Evolutionary conservation across 2,329 filamentous ascomycete species (phyloP), one percentile per base, ranked within the genome.

Genomic region (Cytospora mali): DNA sequence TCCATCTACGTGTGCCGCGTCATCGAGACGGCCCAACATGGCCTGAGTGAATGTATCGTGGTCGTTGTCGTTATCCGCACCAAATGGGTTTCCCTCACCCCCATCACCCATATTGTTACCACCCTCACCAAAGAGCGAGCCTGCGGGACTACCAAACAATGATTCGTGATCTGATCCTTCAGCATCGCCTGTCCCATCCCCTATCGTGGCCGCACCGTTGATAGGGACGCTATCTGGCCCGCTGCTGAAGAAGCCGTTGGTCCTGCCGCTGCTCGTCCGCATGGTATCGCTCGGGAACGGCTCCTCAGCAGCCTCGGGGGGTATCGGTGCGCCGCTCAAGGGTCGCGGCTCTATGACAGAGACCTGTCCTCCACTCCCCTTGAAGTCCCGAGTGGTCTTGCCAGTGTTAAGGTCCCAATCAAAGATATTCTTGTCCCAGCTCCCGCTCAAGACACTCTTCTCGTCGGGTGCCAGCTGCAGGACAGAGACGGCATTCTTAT

Each of bases 331-430:
- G 33, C 86, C 89, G 27, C 88, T 92, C 58, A 89, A 81, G 2
- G 95, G 94, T 3, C 95, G 85, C 62, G 92, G 84, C 75, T 98
- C 93, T 48, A 99, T 88, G 2, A 92, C 87, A 2, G 92, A 95
- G 64, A 98, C 93, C 72, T 99, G 95, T 6, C 90, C 83, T 16
- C 88, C 91, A 58, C 84, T 91, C 2, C 90, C 89, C 53, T 89
- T 87, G 71, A 95, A 99, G 5, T 84, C 83, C 13, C 93, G 85
- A 67, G 87, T 88, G 7, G 90, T 82, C 69, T 90, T 83, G 0
- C 95, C 95, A 1, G 87, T 95, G 70, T 98, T 92, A 28, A 99
- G 76, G 74, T 98, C 95, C 95, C 95, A 99, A 73, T 98, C 93
- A 58, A 93, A 85, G 0, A 98, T 88, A 21, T 86, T 90, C 77